Percentiles rank a stretch among this genome's conserved stretches.
phyloP scores from a whole-genome alignment of 129 eudicot species.

The Ambrosia trifida region DNA sequence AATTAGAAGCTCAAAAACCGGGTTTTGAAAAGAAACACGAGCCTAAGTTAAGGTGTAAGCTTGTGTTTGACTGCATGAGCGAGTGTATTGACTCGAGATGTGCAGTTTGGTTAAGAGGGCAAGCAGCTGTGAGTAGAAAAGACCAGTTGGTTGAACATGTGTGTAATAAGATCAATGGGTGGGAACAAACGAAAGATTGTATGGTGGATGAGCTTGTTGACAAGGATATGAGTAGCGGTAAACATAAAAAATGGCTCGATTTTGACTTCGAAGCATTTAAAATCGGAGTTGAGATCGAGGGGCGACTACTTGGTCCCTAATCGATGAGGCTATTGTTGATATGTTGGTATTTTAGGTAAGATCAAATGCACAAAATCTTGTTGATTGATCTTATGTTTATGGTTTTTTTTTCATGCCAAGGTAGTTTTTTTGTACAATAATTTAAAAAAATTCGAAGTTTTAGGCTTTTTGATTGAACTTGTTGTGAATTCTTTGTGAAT shows the following conservation, averaged over 20 bases:
- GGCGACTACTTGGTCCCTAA: conserved; percentile 55
- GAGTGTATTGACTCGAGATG: conserved; percentile 68
- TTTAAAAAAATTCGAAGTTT: neutral
- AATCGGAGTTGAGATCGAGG: conserved; percentile 63
- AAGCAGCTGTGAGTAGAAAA: conserved; percentile 49
- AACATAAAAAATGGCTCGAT: conserved; percentile 65
- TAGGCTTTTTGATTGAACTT: conserved; percentile 14
- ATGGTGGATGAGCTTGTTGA: conserved; percentile 94
- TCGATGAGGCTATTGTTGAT: conserved; percentile 71
- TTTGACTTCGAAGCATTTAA: conserved; percentile 58
- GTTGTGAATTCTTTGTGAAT: conserved; percentile 17
- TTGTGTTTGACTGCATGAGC: conserved; percentile 71
- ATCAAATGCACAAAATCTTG: conserved; percentile 12
- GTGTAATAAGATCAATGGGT: conserved; percentile 52
- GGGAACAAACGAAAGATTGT: conserved; percentile 63
- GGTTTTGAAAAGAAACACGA: conserved; percentile 23
- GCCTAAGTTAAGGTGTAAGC: conserved; percentile 40
- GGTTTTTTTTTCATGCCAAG: neutral
- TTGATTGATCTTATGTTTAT: conserved; percentile 1
- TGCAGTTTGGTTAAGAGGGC: conserved; percentile 56
- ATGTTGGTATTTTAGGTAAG: conserved; percentile 34
- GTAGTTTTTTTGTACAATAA: conserved; percentile 10
- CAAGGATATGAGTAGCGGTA: conserved; percentile 77
- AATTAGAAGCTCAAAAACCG: conserved; percentile 46
- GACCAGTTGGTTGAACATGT: conserved; percentile 67